A percentile compares a stretch with the other conserved stretches of the same genome.
Evolutionary conservation across 192 early-diverging fungal genomes (phyloP).

Genomic region (Backusella sp.): DNA sequence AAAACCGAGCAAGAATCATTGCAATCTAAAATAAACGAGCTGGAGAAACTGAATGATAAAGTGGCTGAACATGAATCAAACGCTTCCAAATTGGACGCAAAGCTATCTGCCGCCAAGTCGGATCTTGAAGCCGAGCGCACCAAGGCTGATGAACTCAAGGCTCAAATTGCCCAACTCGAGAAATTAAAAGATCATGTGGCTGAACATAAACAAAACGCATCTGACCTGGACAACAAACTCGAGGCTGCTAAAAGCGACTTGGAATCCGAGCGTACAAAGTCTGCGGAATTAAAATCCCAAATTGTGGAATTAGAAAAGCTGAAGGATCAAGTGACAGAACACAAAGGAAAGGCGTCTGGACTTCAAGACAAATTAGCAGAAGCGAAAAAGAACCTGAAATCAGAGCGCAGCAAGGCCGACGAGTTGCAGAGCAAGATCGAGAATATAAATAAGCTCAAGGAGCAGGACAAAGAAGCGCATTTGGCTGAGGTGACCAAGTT

Average conservation of each 20-base stretch:
- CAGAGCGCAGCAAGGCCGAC: background rate
- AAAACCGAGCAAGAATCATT: background rate
- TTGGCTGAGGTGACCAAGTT: background rate
- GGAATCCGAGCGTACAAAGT: background rate
- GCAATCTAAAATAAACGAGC: background rate
- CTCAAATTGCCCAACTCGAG: background rate
- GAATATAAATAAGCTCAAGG: background rate
- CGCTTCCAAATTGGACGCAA: background rate
- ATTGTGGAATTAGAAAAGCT: background rate
- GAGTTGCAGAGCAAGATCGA: background rate
- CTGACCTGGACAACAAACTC: background rate
- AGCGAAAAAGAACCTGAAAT: background rate
- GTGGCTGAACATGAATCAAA: background rate
- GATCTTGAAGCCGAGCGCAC: conserved; percentile 9
- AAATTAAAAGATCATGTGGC: background rate
- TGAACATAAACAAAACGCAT: conserved; percentile 1
- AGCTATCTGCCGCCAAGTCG: background rate
- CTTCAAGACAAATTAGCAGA: background rate
- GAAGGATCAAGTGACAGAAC: background rate
- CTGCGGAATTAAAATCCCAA: background rate
- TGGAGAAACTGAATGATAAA: background rate
- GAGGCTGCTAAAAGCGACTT: background rate
- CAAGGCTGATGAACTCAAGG: background rate
- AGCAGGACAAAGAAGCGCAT: background rate
- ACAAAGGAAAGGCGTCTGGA: background rate